These are phyloP conservation scores for Dictyostelium intermedium DNA, from an alignment of 78 protist genomes.

Conservation along the genomic window DNA sequence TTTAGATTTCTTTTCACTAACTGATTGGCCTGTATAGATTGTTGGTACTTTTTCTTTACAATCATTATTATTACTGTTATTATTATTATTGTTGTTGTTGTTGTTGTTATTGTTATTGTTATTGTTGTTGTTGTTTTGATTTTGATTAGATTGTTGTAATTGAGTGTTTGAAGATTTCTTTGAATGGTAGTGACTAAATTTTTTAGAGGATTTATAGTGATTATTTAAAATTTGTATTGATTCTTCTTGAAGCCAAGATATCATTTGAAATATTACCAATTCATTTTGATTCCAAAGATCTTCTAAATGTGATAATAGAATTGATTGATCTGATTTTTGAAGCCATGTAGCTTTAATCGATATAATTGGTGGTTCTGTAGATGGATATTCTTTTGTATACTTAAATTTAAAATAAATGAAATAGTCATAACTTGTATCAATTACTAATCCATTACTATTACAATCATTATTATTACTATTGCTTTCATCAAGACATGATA, in stretches of 20 bases:
- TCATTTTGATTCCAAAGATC: conserved; percentile 19
- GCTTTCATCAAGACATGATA: not conserved
- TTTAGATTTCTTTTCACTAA: conserved; percentile 59
- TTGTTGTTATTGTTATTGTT: not conserved
- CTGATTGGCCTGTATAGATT: conserved; percentile 41
- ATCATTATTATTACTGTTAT: not conserved
- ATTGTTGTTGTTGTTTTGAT: not conserved
- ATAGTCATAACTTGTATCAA: conserved; percentile 24
- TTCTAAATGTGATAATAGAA: not conserved
- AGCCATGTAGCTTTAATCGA: conserved; percentile 16
- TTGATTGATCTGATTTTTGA: not conserved
- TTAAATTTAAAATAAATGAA: conserved; percentile 17
- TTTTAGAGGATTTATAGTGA: not conserved
- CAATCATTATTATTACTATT: not conserved
- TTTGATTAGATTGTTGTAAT: not conserved
- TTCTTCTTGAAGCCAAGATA: conserved; percentile 34
- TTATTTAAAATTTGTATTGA: not conserved
- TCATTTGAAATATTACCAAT: conserved; percentile 14
- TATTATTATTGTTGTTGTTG: conserved; percentile 5
- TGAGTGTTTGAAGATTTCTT: not conserved
- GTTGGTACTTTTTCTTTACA: conserved; percentile 28
- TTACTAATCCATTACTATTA: not conserved
- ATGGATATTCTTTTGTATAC: conserved; percentile 15
- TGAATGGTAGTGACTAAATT: not conserved
- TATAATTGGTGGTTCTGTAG: conserved; percentile 21